Base-by-base conservation (phyloP, 2,329 filamentous ascomycete species). In the Colletotrichum lindemuthianum region DNA sequence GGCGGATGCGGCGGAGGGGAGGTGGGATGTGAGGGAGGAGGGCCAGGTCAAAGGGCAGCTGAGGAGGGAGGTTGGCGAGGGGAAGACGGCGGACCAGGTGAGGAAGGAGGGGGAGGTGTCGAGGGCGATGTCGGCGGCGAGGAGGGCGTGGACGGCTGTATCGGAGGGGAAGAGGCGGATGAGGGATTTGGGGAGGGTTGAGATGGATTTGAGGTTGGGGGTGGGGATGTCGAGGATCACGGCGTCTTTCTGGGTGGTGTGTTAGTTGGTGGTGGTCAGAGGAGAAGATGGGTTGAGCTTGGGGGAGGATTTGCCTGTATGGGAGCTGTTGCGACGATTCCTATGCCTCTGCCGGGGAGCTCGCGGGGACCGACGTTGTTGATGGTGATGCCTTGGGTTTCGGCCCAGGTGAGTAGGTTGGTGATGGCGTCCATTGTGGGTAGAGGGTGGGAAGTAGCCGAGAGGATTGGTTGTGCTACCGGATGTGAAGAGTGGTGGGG, bases 271-370 rank as follows among this genome's bases (percentile, higher is more conserved):
- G 13, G 12, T 47, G 43, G 24, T 15, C 2, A 12, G 34, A 37
- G 24, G 33, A 40, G 39, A 16, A 40, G 1, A 32, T n/a, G 15
- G 12, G 37, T 15, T 16, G 59, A 2, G 24, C 24, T 24, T 24
- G 24, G 24, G 24, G 36, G 37, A 47, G 33, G 53, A 69, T 72
- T 71, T 78, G 92, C 91, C 78, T 90, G 79, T 66, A 96, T 83
- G 12, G 84, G 78, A 34, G 85, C 83, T 11, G 86, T 89, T 6
- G 92, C 90, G 54, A 94, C 83, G 60, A 97, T 88, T 50, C 94
- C 93, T 57, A 96, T 85, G 34, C 93, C 93, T 59, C 91, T 84
- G 2, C 89, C 90, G 6, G 89, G 86, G 13, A 97, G 88, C 43
- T 81, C 81, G 44, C 87, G 84, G 6, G 92, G 89, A 2, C 81